A percentile compares a stretch with the other conserved stretches of the same genome.
Evolutionary conservation across 177 flowering plant genomes (phyloP).

Genomic region (Telopea speciosissima): DNA sequence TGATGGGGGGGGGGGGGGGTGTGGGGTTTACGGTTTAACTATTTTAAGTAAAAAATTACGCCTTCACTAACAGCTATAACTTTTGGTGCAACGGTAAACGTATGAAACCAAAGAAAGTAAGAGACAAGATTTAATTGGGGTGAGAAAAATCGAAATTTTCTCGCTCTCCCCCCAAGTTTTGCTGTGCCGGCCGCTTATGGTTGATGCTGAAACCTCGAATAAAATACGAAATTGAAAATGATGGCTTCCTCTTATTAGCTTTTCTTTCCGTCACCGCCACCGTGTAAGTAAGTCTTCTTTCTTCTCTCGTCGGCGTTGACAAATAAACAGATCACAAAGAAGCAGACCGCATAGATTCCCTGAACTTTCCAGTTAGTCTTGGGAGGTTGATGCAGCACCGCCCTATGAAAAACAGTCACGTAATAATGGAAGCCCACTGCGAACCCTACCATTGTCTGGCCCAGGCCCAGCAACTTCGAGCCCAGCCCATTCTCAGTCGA

Average conservation of each 20-base stretch:
- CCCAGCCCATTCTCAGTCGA: constrained; percentile 59
- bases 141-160: no score
- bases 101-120: no score
- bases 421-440: constrained; percentile 87
- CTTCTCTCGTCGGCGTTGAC: constrained; percentile 68
- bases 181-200: no score
- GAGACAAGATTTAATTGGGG: no score
- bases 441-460: constrained; percentile 68
- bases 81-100: no score
- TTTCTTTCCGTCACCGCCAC: constrained; percentile 70
- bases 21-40: no score
- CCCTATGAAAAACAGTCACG: constrained; percentile 72
- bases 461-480: constrained; percentile 59
- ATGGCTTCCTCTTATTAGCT: constrained; percentile 16
- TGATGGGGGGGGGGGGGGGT: no score
- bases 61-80: no score
- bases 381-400: constrained; percentile 70
- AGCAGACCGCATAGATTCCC: constrained; percentile 82
- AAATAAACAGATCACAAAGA: constrained; percentile 57
- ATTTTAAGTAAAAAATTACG: no score
- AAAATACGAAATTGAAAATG: background rate
- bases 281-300: constrained; percentile 79
- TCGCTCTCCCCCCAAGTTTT: no score
- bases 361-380: constrained; percentile 85
- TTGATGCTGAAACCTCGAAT: background rate